phyloP scores from a whole-genome alignment of 176 grass and related monocot species.

The Zoysia japonica region DNA sequence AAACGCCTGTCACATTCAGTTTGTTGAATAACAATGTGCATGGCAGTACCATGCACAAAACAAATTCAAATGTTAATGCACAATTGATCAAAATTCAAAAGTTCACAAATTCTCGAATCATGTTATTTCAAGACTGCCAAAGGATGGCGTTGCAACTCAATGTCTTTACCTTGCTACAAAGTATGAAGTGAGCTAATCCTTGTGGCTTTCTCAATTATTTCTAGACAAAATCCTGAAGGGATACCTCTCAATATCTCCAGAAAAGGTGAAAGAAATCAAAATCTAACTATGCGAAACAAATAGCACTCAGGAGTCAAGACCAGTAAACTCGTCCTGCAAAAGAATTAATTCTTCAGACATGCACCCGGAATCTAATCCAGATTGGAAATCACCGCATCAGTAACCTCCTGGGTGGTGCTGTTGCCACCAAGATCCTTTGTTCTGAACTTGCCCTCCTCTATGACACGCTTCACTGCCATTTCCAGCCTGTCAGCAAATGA shows the following conservation, averaged over 20 bases:
- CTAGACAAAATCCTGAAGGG: slow-evolving; percentile 29
- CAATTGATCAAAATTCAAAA: background rate
- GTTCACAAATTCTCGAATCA: background rate
- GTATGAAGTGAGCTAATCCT: slow-evolving; percentile 1
- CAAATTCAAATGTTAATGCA: background rate
- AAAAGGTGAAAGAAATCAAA: slow-evolving; percentile 27
- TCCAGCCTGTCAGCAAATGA: slow-evolving; percentile 88
- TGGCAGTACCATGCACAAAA: background rate
- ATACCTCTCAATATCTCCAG: background rate
- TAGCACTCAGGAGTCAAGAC: slow-evolving; percentile 32
- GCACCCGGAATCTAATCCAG: slow-evolving; percentile 52
- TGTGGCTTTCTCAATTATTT: slow-evolving; percentile 52
- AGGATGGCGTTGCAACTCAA: slow-evolving; percentile 25
- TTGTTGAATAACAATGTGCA: background rate
- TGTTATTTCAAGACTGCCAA: slow-evolving; percentile 26
- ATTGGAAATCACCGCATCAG: slow-evolving; percentile 75
- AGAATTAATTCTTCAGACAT: slow-evolving; percentile 37
- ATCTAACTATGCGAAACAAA: slow-evolving; percentile 54
- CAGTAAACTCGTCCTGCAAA: slow-evolving; percentile 38
- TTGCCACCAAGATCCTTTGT: slow-evolving; percentile 86
- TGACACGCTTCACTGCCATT: slow-evolving; percentile 71
- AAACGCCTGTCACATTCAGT: background rate
- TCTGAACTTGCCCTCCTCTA: slow-evolving; percentile 59
- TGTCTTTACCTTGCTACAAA: slow-evolving; percentile 39
- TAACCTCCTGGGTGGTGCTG: slow-evolving; percentile 86